A percentile compares a stretch with the other conserved stretches of the same genome.
Evolutionary conservation across 106 monocot species (phyloP).

Genomic region (Hemerocallis citrina): DNA sequence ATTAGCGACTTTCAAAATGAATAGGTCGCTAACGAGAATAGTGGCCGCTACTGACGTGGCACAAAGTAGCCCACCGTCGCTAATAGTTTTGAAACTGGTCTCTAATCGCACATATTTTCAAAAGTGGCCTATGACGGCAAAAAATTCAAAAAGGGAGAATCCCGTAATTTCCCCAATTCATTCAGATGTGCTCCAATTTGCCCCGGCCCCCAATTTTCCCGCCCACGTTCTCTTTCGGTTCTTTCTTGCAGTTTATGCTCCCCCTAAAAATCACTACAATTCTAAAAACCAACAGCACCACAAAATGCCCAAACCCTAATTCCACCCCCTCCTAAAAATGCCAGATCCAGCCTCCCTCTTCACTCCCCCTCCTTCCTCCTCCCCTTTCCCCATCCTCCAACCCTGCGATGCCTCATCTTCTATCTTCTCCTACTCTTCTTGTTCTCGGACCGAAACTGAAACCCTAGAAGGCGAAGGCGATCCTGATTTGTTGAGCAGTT

Average conservation of each 20-base stretch:
- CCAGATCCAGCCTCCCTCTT: slow-evolving; percentile 15
- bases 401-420: background rate
- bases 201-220: slow-evolving; percentile 4
- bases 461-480: background rate
- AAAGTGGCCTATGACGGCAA: no score
- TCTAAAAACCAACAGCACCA: background rate
- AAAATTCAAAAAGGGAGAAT: no score
- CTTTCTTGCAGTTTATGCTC: background rate
- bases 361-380: background rate
- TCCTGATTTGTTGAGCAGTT: background rate
- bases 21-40: no score
- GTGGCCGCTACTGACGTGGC: no score
- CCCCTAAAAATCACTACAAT: background rate
- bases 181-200: background rate
- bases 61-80: no score
- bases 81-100: no score
- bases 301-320: background rate
- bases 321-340: background rate
- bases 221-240: background rate
- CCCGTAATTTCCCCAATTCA: background rate
- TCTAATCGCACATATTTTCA: no score
- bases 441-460: background rate
- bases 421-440: no score
- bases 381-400: background rate
- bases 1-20: no score